Base-by-base conservation (phyloP, 2,329 filamentous ascomycete species). In the Purpureocillium lavendulum region DNA sequence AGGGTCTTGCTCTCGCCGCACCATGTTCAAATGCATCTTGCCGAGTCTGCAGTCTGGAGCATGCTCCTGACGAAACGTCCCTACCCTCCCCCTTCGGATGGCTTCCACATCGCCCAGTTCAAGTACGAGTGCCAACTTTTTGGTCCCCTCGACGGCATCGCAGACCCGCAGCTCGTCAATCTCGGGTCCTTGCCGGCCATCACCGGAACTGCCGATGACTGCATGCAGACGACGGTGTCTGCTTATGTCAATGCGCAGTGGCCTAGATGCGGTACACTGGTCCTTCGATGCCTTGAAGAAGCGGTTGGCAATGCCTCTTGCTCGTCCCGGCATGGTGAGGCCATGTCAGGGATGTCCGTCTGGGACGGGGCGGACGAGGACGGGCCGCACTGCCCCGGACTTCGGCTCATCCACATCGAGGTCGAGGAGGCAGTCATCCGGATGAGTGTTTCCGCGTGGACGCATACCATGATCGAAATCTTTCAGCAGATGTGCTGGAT, bases 401-500 rank as follows among this genome's bases (percentile, higher is more conserved):
- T 63, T 2, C 50, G 59, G 2, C 49, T 62, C 2, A 36, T 63
- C 1, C 59, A 63, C 17, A 34, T 63, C 1, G 60, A 63, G 40
- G 46, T 62, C 3, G 60, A 63, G 33, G 51, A 55, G 10, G 52
- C 55, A 2, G 50, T 46, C 0, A 50, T 63, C 15, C 47, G 58
- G 0, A 46, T 63, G 31, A 60, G 49, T 17, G 54, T 57, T 1
- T 62, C 57, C 3, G 57, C 59, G 1, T 58, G 59, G 59, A 53
- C 55, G 0, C 55, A 57, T 24, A 56, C 53, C 2, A 52, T 63
- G 46, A 54, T 60, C 33, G 57, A 61, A 11, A 51, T 62, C 2
- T 50, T 62, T 3, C 59, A 62, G 34, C 59, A 61, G 37, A 60
- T 62, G 59, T 56, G 55, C 9, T 64, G 60, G 60, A 55, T 52